Evolutionary conservation across 176 grass and related monocot species (phyloP), one percentile per base, ranked within the genome.

Genomic region (Puya raimondii): DNA sequence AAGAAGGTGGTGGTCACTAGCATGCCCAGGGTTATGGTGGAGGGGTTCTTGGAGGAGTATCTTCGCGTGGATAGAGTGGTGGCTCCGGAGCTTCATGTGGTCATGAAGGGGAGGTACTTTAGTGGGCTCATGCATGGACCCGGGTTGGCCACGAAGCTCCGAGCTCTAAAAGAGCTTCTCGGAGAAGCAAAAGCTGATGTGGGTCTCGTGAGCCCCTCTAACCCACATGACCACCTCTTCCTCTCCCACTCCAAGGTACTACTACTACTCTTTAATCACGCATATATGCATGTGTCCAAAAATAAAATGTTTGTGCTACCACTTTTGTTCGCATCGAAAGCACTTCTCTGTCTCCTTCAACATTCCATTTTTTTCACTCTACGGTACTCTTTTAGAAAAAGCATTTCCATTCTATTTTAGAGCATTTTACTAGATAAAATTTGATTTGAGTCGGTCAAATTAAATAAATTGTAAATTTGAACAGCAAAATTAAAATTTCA

Each of bases 31-130:
- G 59, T 81, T 23, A 90, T 97, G 86, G 78, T 83, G n/a, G 86
- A 92, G 67, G 87, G 82, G 64, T 92, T 97, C 68, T 49, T 97
- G 12, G 85, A 48, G 26, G 84, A 93, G 74, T 90, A 82, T 67
- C 70, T 92, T 23, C 75, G 71, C 14, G 86, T 91, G 10, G 79
- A 81, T 71, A 64, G 22, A 14, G 86, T 97, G 69, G 70, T 84
- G 66, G 89, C 85, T 0, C 27, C 50, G 17, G 89, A 97, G 23
- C 76, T 97, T 58, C 79, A 92, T 72, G 63, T 66, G 49, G 67
- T 86, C 23, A 69, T 78, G 1, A 17, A 65, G 1, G 50, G 72
- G 16, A 56, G 76, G 3, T 90, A 85, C 76, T 92, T 86, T 71
- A 97, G 84, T 8, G 94, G 94, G 12, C 16, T 97, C 58, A 72